Evolutionary conservation across 106 monocot genomes (phyloP).

Genomic region (Agapanthus africanus): DNA sequence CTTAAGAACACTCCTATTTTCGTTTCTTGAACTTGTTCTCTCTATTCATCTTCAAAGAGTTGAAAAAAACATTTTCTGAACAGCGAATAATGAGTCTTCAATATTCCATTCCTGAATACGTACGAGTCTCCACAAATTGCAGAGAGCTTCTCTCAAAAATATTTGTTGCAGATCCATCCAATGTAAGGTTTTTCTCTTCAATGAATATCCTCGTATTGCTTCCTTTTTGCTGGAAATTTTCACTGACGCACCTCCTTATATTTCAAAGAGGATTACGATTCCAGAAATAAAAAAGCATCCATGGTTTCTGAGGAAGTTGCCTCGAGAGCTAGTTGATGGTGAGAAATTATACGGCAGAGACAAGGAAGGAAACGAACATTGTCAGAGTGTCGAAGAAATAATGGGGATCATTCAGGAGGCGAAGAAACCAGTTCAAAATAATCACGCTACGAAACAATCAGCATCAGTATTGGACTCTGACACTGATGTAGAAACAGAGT

Average conservation of each 20-base stretch:
- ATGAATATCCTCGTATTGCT: background rate
- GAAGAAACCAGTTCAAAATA: constrained; percentile 19
- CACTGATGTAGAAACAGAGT: constrained; percentile 21
- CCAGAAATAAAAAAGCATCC: constrained; percentile 68
- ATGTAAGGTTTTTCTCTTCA: constrained; percentile 27
- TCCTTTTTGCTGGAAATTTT: background rate
- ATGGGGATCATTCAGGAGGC: constrained; percentile 61
- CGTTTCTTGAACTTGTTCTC: background rate
- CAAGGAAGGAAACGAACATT: background rate
- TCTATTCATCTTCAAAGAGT: too few species aligned
- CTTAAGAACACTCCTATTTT: background rate
- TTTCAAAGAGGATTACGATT: constrained; percentile 72
- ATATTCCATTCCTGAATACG: constrained; percentile 80
- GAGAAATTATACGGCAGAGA: constrained; percentile 24
- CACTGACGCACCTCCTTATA: background rate
- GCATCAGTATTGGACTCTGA: constrained; percentile 10
- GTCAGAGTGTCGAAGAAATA: constrained; percentile 57
- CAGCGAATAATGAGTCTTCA: constrained; percentile 79
- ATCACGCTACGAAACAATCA: constrained; percentile 6
- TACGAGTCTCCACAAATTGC: constrained; percentile 64
- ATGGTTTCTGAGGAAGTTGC: constrained; percentile 87
- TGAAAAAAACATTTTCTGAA: background rate
- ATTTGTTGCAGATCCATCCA: constrained; percentile 70
- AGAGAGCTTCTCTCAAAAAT: constrained; percentile 73
- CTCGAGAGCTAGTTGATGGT: constrained; percentile 41